Conservation (phyloP, 768 basidiomycete species). For the Naematelia encephala region DNA sequence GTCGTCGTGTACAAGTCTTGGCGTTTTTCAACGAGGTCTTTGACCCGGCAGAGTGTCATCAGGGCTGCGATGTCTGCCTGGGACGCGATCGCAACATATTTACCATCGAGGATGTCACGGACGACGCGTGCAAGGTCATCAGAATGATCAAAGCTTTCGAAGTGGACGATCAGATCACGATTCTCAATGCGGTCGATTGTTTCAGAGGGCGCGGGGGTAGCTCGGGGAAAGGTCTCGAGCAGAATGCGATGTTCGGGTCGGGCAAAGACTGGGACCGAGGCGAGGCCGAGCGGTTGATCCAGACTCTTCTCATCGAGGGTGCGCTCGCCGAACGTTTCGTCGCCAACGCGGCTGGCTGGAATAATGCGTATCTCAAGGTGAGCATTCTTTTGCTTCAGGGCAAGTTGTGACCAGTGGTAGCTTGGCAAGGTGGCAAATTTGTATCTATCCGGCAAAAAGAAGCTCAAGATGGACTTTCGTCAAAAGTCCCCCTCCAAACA, state of each 20-base stretch:
- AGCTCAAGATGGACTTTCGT: conserved; percentile 36
- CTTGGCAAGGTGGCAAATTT: conserved; percentile 19
- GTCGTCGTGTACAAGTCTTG: conserved; percentile 81
- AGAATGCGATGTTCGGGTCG: conserved; percentile 57
- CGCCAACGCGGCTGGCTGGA: conserved; percentile 53
- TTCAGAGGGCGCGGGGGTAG: conserved; percentile 63
- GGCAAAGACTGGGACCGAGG: conserved; percentile 56
- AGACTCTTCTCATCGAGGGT: conserved; percentile 58
- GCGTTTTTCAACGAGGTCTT: conserved; percentile 85
- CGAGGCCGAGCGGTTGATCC: conserved; percentile 65
- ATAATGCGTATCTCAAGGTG: conserved; percentile 51
- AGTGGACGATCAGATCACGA: conserved; percentile 60
- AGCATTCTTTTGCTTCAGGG: conserved; percentile 6
- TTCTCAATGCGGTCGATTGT: conserved; percentile 60
- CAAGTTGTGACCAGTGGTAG: conserved; percentile 10
- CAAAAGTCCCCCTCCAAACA: conserved; percentile 26
- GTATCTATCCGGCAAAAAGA: conserved; percentile 25
- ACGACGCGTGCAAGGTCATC: conserved; percentile 59
- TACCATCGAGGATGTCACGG: conserved; percentile 61
- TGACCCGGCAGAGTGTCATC: conserved; percentile 62
- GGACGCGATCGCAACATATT: conserved; percentile 54
- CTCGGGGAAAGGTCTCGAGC: conserved; percentile 57
- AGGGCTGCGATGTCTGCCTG: conserved; percentile 80
- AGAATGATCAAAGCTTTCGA: conserved; percentile 58
- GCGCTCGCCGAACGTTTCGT: conserved; percentile 58